Base-by-base conservation (phyloP, 495 filamentous ascomycete genomes). In the Copromyces sp. region DNA sequence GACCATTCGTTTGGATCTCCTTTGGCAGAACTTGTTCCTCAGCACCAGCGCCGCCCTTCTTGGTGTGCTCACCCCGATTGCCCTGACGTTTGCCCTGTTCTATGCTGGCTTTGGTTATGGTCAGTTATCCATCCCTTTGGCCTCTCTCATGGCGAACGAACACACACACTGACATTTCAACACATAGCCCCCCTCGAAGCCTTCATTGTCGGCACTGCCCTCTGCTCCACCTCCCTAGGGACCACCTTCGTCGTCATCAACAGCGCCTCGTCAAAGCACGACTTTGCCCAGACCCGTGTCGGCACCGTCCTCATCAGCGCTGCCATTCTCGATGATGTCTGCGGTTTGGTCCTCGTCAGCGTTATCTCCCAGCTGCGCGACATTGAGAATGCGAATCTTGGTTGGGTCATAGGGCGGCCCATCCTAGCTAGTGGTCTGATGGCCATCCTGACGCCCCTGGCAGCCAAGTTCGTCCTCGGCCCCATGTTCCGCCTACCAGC, bases 271-370 rank as follows among this genome's bases (percentile, higher is more conserved):
- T 73, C 70, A 3, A 86, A 84, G 1, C 84, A 82, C 9, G 81
- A 82, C 24, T 81, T 91, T 14, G 82, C 84, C 29, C 78, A 83
- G 4, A 92, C 90, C 2, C 85, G 91, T 4, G 80, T 94, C 2
- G 93, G 93, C 0, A 86, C 87, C 0, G 89, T 95, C 0, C 86
- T 93, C 1, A 85, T 86, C 11, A 89, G 87, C 71, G 92, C 91
- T 4, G 93, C 92, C 24, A 91, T 95, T 86, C 85, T 97, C 75
- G 93, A 95, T 79, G 93, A 95, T 82, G 91, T 95, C 2, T 85
- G 92, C 17, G 92, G 93, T 0, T 80, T 95, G n/a, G 87, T 95
- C 2, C 91, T 95, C 86, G 89, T 93, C 24, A 88, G 92, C 75
- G 84, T 93, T 17, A 83, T 89, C 45, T 81, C 85, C 9, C 83